Evolutionary conservation across 441 rosid species (phyloP).

Genomic region (Jatropha podagrica): DNA sequence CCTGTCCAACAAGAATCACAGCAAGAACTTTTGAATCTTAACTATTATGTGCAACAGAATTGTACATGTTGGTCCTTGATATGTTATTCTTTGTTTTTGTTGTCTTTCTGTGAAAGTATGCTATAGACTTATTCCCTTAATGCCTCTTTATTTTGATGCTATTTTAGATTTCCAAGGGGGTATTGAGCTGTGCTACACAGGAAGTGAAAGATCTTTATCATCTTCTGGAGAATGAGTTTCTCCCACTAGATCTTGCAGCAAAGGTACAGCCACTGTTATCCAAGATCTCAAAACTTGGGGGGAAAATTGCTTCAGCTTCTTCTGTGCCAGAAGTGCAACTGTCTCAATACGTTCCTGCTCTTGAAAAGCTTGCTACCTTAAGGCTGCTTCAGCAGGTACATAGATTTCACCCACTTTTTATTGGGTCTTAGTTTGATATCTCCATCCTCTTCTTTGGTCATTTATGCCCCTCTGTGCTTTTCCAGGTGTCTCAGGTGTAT

Average conservation of each 20-base stretch:
- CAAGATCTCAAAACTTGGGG: constrained; percentile 83
- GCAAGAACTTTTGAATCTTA: background rate
- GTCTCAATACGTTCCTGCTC: constrained; percentile 76
- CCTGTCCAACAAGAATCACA: too few species aligned
- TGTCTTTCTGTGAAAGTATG: background rate
- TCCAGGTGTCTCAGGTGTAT: constrained; percentile 90
- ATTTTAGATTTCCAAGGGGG: constrained; percentile 81
- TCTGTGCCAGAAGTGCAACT: constrained; percentile 90
- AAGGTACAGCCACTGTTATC: constrained; percentile 75
- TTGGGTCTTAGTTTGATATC: background rate
- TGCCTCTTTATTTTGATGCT: constrained; percentile 18
- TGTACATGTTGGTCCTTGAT: background rate
- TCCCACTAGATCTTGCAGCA: constrained; percentile 79
- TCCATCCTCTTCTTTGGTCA: background rate
- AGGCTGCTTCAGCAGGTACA: constrained; percentile 92
- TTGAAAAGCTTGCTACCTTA: constrained; percentile 85
- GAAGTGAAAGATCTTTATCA: constrained; percentile 96
- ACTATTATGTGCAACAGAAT: background rate
- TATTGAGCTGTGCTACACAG: constrained; percentile 85
- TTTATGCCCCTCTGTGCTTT: constrained; percentile 7
- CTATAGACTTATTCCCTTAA: background rate
- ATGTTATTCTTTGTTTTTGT: background rate
- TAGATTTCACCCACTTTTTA: constrained; percentile 13
- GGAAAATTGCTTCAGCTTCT: constrained; percentile 88
- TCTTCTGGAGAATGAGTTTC: constrained; percentile 87